Evolutionary conservation across 75 land plant species (phyloP).

Genomic region (Picea sitchensis): DNA sequence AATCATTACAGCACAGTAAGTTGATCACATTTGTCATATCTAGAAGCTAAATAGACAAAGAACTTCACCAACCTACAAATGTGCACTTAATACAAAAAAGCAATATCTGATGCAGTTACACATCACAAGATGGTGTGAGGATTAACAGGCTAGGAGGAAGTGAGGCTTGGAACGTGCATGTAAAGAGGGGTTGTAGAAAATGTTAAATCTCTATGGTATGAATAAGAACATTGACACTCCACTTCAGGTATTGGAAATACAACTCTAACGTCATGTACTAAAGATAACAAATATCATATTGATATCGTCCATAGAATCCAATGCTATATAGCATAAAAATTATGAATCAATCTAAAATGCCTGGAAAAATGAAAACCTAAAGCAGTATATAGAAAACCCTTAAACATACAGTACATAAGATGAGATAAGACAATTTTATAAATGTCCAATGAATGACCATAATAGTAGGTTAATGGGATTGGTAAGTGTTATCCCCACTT

Average conservation of each 20-base stretch:
- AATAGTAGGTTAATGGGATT: too few species aligned
- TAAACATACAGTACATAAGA: too few species aligned
- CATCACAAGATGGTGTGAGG: neutral
- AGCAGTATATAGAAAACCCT: too few species aligned
- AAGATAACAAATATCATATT: neutral
- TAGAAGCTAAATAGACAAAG: neutral
- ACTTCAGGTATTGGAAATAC: neutral
- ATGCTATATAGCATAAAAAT: neutral
- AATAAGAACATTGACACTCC: neutral
- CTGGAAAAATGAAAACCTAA: too few species aligned
- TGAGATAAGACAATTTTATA: too few species aligned
- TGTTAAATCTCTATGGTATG: neutral
- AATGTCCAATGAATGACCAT: too few species aligned
- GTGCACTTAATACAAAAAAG: neutral
- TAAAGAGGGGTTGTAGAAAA: neutral
- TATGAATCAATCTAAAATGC: neutral
- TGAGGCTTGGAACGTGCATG: neutral
- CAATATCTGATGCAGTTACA: neutral
- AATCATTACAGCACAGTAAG: conserved; percentile 3
- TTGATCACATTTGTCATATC: neutral
- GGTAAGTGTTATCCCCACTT: too few species aligned
- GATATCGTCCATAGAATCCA: neutral
- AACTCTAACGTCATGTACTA: neutral
- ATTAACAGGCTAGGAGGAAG: neutral
- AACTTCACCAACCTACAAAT: neutral